phyloP scores from a whole-genome alignment of 139 green algal species.

The Chlorella sp. region DNA sequence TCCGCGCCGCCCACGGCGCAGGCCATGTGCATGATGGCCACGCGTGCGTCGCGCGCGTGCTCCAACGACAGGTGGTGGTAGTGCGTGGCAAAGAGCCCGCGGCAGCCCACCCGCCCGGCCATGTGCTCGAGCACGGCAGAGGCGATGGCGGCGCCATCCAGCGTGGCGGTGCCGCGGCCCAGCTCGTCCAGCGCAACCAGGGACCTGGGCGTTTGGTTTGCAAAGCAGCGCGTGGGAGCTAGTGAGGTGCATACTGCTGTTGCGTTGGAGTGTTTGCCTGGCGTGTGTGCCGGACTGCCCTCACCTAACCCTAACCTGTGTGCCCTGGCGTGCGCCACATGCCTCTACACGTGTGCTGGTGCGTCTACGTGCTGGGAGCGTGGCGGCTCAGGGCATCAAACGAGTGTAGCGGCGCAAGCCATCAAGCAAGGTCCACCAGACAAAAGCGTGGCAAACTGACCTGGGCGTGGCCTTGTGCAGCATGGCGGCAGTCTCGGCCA shows the following conservation, averaged over 20 bases:
- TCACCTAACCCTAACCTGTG: no score
- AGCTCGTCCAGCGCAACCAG: constrained; percentile 97
- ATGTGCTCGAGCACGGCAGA: constrained; percentile 84
- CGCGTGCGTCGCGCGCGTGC: constrained; percentile 40
- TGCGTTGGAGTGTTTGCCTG: no score
- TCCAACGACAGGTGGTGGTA: constrained; percentile 86
- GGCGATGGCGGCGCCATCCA: constrained; percentile 92
- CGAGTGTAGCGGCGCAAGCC: no score
- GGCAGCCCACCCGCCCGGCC: constrained; percentile 44
- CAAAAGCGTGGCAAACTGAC: constrained; percentile 2
- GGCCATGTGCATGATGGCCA: constrained; percentile 85
- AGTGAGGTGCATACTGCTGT: no score
- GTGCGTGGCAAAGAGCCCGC: constrained; percentile 95
- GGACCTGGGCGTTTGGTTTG: constrained; percentile 17
- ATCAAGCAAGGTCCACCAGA: not conserved
- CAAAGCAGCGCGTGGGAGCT: no score
- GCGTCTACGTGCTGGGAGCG: no score
- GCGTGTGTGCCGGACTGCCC: no score
- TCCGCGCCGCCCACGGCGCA: constrained; percentile 49
- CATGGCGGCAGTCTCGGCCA: constrained; percentile 87
- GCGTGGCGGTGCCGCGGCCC: constrained; percentile 91
- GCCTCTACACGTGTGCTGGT: no score
- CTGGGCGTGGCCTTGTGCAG: constrained; percentile 56
- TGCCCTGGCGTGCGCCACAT: no score
- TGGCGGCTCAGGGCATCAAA: no score